Base-by-base conservation (phyloP, 768 basidiomycete species). In the Terana coerulea region DNA sequence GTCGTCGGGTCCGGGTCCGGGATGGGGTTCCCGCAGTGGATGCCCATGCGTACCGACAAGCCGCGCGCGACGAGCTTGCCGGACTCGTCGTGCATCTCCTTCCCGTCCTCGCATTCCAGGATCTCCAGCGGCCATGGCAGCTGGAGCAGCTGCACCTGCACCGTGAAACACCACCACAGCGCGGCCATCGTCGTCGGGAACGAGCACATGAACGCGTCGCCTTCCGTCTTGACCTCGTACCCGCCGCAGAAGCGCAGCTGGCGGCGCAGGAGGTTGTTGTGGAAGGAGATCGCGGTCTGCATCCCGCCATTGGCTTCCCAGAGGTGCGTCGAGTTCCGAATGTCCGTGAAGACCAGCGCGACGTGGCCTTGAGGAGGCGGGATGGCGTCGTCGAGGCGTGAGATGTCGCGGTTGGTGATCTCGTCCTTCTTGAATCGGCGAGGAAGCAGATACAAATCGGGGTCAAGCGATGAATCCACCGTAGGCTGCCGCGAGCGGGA, bases 141-240 rank as follows among this genome's bases (percentile, higher is more conserved):
- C 26, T 85, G 73, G 22, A 98, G 73, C 10, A 99, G 75, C 60
- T 88, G 81, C 25, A 84, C 71, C 66, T 98, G 97, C 15, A 94
- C 88, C 26, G 80, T 83, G 61, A 97, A 74, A 58, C 86, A 87
- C 89, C 92, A 99, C 76, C 92, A 85, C 15, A 98, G 69, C 0
- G 92, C 97, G 0, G 88, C 78, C 1, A 92, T 75, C 11, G 92
- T 80, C 2, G 85, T 90, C 2, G 91, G 89, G 78, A 99, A 99
- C 19, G 95, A 92, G 47, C 94, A 94, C 90, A 99, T 95, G 75
- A 99, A 99, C 0, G 95, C 85, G 62, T 98, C 97, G 25, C 97
- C 97, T 84, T 99, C 97, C 10, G 97, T 99, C 72, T 99, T 99
- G 63, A 98, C 95, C 70, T 98, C 93, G 67, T 98, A 99, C 1